Evolutionary conservation across 2,329 filamentous ascomycete genomes (phyloP), one percentile per base, ranked within the genome.

Genomic region (Lomentospora prolificans): DNA sequence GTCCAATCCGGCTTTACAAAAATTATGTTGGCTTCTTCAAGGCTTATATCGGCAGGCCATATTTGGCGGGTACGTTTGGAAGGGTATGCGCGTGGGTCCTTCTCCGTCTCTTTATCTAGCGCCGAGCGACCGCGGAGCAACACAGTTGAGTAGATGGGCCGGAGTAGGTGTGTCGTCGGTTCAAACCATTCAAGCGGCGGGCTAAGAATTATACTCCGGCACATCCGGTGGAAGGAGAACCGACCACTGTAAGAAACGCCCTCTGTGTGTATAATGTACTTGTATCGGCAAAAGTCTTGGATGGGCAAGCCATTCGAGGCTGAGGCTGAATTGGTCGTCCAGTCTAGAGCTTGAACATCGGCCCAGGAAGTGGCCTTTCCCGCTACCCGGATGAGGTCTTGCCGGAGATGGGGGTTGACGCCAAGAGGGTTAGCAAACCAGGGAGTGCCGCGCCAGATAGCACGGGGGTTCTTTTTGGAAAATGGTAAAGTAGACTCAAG

Each of bases 181-280:
- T 78, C 74, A 64, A 76, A 64, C 70, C 74, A 79, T 24, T 66
- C 68, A 22, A 76, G 63, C 8, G 76, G 75, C 55, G 76, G 74
- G 2, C 72, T 73, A 36, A 80, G 61, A 3, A 78, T 67, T 0
- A 79, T 73, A 59, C 71, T 74, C 8, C 63, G 68, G 62, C 77
- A 80, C 51, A 78, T 71, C 64, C 75, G 75, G 62, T 78, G 71
- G 61, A 74, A 78, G 58, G 73, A 74, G 57, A 80, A 72, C 10
- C 76, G 71, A 1, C 77, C 77, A 55, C 70, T 75, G 65, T 80
- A 80, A 3, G 75, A 72, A n/a, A 80, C 67, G 4, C 77, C 77
- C 66, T 80, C 77, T 5, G 76, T 79, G 63, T 79, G 73, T 25
- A 79, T 64, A 44, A 80, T 66, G 63, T 79, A 79, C 55, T 71